Conservation (phyloP, 2,329 filamentous ascomycete genomes). For the Leptosphaerulina australis region DNA sequence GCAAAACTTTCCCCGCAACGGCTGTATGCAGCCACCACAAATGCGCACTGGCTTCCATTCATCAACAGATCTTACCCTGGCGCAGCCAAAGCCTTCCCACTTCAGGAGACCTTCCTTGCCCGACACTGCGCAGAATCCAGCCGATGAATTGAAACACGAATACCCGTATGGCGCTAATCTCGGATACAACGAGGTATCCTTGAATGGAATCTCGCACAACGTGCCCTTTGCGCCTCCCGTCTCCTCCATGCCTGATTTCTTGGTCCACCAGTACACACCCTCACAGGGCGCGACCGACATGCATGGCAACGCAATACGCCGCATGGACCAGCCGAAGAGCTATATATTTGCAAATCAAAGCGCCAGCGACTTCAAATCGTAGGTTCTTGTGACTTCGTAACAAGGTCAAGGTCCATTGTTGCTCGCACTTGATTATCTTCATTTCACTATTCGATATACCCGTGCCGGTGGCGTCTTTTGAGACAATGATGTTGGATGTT, state of each 20-base stretch:
- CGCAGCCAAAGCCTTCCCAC: slow-evolving; percentile 46
- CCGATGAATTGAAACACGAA: slow-evolving; percentile 33
- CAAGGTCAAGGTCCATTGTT: background rate
- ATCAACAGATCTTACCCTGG: slow-evolving; percentile 42
- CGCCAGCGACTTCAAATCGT: slow-evolving; percentile 50
- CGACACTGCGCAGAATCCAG: slow-evolving; percentile 33
- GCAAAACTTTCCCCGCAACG: slow-evolving; percentile 51
- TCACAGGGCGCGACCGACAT: slow-evolving; percentile 48
- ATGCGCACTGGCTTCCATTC: slow-evolving; percentile 43
- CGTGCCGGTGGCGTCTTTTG: background rate
- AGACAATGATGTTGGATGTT: background rate
- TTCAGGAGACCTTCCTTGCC: slow-evolving; percentile 47
- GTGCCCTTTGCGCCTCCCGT: slow-evolving; percentile 43
- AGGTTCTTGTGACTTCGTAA: background rate
- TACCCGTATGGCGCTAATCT: slow-evolving; percentile 33
- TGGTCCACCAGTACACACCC: slow-evolving; percentile 56
- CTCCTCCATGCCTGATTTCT: slow-evolving; percentile 46
- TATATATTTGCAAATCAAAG: slow-evolving; percentile 57
- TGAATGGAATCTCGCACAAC: slow-evolving; percentile 41
- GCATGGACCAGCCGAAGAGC: slow-evolving; percentile 49
- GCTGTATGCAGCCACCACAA: slow-evolving; percentile 47
- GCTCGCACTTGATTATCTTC: background rate
- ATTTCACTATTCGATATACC: slow-evolving; percentile 1
- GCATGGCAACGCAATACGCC: slow-evolving; percentile 35
- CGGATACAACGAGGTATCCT: slow-evolving; percentile 40